A percentile compares a stretch with the other conserved stretches of the same genome.
phyloP scores from a whole-genome alignment of 345 rosid species.

The Raphanus raphanistrum region DNA sequence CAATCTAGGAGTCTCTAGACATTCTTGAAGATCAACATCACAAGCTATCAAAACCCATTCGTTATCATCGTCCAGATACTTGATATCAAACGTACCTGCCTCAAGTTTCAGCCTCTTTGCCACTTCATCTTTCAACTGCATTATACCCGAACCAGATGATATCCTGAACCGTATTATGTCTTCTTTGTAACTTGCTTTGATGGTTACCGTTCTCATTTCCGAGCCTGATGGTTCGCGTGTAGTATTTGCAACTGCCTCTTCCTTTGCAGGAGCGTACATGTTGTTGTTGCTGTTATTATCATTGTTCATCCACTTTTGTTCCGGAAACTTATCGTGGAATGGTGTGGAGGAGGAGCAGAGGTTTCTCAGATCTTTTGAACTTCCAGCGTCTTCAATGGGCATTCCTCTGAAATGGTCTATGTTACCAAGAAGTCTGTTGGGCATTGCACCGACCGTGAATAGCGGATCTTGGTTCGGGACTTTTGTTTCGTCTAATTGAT shows the following conservation, averaged over 20 bases:
- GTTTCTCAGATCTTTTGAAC: constrained; percentile 80
- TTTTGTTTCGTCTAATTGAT: constrained; percentile 55
- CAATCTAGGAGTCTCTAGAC: constrained; percentile 68
- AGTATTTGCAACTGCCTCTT: constrained; percentile 27
- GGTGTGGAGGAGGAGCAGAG: constrained; percentile 58
- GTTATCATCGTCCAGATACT: constrained; percentile 81
- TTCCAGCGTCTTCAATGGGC: constrained; percentile 71
- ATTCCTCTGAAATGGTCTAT: constrained; percentile 55
- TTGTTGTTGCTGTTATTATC: constrained; percentile 33
- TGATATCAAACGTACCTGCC: constrained; percentile 73
- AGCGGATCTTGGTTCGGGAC: constrained; percentile 46
- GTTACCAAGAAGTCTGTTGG: constrained; percentile 49
- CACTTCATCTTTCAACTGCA: constrained; percentile 75
- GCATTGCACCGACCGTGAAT: constrained; percentile 39
- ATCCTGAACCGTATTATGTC: constrained; percentile 81
- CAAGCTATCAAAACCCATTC: constrained; percentile 91
- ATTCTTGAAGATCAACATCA: constrained; percentile 82
- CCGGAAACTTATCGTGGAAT: constrained; percentile 52
- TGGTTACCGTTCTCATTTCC: constrained; percentile 53
- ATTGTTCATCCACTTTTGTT: constrained; percentile 50
- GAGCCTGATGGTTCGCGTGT: constrained; percentile 34
- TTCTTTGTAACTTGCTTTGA: constrained; percentile 82
- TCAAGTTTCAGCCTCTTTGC: constrained; percentile 83
- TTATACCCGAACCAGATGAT: constrained; percentile 49
- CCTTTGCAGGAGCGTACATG: constrained; percentile 27